phyloP scores from a whole-genome alignment of 2,329 filamentous ascomycete species.

The Aspergillus candidus region DNA sequence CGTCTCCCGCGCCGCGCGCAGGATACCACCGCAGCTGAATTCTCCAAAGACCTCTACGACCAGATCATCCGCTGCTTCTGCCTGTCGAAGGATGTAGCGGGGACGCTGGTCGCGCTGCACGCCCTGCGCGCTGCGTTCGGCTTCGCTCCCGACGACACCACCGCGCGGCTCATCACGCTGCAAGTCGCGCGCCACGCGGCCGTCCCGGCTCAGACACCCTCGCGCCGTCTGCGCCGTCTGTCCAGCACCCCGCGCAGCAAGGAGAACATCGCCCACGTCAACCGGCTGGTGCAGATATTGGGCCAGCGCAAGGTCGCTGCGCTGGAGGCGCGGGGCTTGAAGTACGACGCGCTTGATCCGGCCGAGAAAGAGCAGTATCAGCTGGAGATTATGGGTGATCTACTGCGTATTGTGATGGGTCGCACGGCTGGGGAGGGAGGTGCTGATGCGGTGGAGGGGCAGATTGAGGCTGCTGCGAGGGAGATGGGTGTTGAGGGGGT shows the following conservation, averaged over 20 bases:
- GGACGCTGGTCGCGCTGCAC: slow-evolving; percentile 46
- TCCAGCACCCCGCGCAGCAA: slow-evolving; percentile 38
- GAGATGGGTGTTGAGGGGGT: slow-evolving; percentile 34
- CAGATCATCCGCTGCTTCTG: slow-evolving; percentile 49
- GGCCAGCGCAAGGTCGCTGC: slow-evolving; percentile 31
- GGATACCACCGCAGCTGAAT: slow-evolving; percentile 28
- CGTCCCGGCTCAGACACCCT: slow-evolving; percentile 28
- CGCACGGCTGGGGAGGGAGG: slow-evolving; percentile 24
- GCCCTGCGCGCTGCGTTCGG: slow-evolving; percentile 41
- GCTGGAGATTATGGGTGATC: slow-evolving; percentile 38
- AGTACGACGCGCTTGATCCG: slow-evolving; percentile 31
- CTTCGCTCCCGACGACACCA: slow-evolving; percentile 42
- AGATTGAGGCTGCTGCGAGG: slow-evolving; percentile 28
- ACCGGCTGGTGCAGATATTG: slow-evolving; percentile 41
- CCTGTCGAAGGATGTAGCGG: slow-evolving; percentile 43
- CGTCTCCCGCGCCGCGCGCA: slow-evolving; percentile 25
- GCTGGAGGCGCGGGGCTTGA: slow-evolving; percentile 27
- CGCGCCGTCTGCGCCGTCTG: slow-evolving; percentile 36
- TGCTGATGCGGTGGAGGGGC: slow-evolving; percentile 27
- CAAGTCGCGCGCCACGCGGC: slow-evolving; percentile 43
- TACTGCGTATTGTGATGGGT: slow-evolving; percentile 37
- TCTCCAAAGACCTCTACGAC: slow-evolving; percentile 47
- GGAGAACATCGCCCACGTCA: slow-evolving; percentile 41
- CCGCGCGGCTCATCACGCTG: slow-evolving; percentile 44
- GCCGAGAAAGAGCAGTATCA: slow-evolving; percentile 35